phyloP scores from a whole-genome alignment of 2,329 filamentous ascomycete species.

The Fusarium albidum region DNA sequence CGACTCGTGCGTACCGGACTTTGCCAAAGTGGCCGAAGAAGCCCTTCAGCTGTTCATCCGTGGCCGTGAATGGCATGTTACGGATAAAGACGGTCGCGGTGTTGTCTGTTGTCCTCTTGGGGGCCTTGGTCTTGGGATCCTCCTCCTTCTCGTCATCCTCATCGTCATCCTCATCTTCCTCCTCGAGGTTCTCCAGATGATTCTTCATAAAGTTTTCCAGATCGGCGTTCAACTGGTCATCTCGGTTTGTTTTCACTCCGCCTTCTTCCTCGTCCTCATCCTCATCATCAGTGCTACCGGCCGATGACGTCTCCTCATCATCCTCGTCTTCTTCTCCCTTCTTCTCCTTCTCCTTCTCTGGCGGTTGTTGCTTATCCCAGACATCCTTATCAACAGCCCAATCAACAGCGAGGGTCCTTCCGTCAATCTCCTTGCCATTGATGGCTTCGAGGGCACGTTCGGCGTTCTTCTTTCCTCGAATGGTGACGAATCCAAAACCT shows the following conservation, averaged over 20 bases:
- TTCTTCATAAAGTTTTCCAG: slow-evolving; percentile 66
- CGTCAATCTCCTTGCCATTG: slow-evolving; percentile 91
- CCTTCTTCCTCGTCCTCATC: slow-evolving; percentile 42
- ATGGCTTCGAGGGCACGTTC: slow-evolving; percentile 85
- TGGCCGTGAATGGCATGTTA: slow-evolving; percentile 89
- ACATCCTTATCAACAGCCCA: slow-evolving; percentile 94
- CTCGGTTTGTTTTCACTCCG: slow-evolving; percentile 46
- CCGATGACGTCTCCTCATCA: slow-evolving; percentile 41
- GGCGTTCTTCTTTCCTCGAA: slow-evolving; percentile 89
- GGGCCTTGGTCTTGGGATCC: slow-evolving; percentile 45
- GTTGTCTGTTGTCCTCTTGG: slow-evolving; percentile 57
- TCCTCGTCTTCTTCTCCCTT: slow-evolving; percentile 44
- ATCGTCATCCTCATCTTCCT: slow-evolving; percentile 62
- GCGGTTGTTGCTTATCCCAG: slow-evolving; percentile 74
- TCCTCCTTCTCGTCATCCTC: slow-evolving; percentile 54
- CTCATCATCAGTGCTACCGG: slow-evolving; percentile 40
- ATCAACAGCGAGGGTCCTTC: slow-evolving; percentile 88
- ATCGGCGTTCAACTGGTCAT: slow-evolving; percentile 54
- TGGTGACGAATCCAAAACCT: slow-evolving; percentile 92
- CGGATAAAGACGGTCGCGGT: slow-evolving; percentile 88
- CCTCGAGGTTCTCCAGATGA: slow-evolving; percentile 64
- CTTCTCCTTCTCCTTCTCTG: slow-evolving; percentile 48
- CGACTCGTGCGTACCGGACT: slow-evolving; percentile 90
- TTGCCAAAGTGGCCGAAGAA: slow-evolving; percentile 90
- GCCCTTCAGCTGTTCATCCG: slow-evolving; percentile 81